A percentile compares a stretch with the other conserved stretches of the same genome.
Evolutionary conservation across 1,284 basidiomycete genomes (phyloP).

Genomic region (Albatrellus sp.): DNA sequence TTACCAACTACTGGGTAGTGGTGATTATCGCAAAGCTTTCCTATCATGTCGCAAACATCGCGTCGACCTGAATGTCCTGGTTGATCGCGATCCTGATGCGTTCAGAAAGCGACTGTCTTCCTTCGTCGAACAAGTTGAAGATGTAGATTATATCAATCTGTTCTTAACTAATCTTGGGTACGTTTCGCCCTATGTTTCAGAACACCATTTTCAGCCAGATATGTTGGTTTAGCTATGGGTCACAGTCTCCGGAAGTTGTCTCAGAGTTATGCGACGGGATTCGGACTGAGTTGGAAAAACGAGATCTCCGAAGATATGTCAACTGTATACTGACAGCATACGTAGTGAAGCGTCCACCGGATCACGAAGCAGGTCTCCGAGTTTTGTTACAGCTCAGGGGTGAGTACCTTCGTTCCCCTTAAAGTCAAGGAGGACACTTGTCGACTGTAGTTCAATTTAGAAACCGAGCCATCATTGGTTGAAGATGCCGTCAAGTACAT

Average conservation of each 20-base stretch:
- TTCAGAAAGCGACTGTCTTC: constrained; percentile 54
- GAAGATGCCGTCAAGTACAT: constrained; percentile 98
- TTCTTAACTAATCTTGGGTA: constrained; percentile 82
- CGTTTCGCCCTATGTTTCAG: constrained; percentile 16
- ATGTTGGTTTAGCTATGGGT: constrained; percentile 34
- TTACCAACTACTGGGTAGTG: constrained; percentile 23
- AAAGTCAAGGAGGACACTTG: not conserved
- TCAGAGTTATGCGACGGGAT: constrained; percentile 73
- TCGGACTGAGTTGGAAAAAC: constrained; percentile 58
- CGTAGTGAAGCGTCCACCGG: constrained; percentile 85
- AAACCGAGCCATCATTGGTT: constrained; percentile 54
- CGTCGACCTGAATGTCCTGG: constrained; percentile 81
- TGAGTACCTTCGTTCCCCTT: constrained; percentile 16
- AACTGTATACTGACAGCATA: constrained; percentile 89
- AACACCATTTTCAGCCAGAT: not conserved
- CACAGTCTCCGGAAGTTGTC: constrained; percentile 44
- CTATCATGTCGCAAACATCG: constrained; percentile 87
- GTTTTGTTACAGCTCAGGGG: constrained; percentile 75
- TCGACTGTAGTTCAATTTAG: not conserved
- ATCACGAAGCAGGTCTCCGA: constrained; percentile 77
- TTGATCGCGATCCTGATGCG: constrained; percentile 62
- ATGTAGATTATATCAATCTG: constrained; percentile 89
- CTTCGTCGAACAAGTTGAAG: constrained; percentile 79
- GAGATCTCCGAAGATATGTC: constrained; percentile 70
- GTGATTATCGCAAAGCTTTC: constrained; percentile 77